phyloP scores from a whole-genome alignment of 345 rosid species.

The Salix purpurea region DNA sequence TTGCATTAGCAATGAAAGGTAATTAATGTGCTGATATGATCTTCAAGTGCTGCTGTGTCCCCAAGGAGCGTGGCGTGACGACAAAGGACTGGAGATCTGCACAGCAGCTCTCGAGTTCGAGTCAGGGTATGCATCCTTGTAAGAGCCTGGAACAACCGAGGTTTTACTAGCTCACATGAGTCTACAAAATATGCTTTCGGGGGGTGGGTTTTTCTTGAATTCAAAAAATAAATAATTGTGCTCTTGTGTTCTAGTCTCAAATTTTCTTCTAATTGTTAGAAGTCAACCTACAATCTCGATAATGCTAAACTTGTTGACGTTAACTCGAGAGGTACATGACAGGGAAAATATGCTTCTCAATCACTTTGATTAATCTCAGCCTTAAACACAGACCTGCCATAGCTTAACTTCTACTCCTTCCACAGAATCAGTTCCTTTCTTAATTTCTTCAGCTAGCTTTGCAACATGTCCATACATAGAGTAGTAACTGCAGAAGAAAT shows the following conservation, averaged over 20 bases:
- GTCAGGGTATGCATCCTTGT: too few species aligned
- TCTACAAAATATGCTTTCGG: too few species aligned
- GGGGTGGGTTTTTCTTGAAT: too few species aligned
- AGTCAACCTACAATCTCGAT: neutral
- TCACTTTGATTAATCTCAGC: neutral
- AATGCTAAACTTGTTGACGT: neutral
- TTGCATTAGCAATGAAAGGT: too few species aligned
- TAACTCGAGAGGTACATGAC: neutral
- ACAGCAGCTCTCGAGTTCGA: too few species aligned
- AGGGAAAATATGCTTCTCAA: neutral
- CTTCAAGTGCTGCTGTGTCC: too few species aligned
- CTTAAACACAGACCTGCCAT: conserved; percentile 65
- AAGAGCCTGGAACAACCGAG: too few species aligned
- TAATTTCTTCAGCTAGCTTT: conserved; percentile 81
- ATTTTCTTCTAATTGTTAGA: neutral
- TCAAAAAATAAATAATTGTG: too few species aligned
- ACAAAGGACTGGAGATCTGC: too few species aligned
- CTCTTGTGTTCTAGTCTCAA: neutral
- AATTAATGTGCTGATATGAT: too few species aligned
- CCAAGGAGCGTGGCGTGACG: too few species aligned
- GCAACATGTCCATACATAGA: conserved; percentile 98
- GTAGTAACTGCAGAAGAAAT: conserved; percentile 59
- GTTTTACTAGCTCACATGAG: too few species aligned
- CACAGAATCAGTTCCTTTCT: conserved; percentile 88
- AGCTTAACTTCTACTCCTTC: conserved; percentile 95